Evolutionary conservation across 768 basidiomycete genomes (phyloP), one percentile per base, ranked within the genome.

Genomic region (Pleurotus tuoliensis): DNA sequence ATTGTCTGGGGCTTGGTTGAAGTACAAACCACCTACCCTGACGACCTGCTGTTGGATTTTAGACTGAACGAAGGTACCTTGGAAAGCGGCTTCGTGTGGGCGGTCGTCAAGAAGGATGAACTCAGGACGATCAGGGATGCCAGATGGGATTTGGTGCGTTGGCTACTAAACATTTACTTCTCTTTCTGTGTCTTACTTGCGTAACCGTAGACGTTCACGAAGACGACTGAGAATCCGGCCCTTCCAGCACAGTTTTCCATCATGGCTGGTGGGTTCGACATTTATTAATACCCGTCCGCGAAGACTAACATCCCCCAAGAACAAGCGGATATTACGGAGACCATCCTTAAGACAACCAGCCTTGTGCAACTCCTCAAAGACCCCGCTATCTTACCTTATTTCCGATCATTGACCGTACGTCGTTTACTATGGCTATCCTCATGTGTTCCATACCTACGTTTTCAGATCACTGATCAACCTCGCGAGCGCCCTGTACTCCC

Each of bases 61-160:
- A 88, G 83, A 61, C 81, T 96, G 55, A 71, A 76, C 37, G 63
- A 79, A 59, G 74, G 71, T 54, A 69, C 73, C 37, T 67, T 86
- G 49, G 67, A 82, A 48, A 67, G 75, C 58, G 88, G 82, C 63
- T 93, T 84, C 66, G 90, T 96, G 3, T 97, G 88, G 86, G 92
- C 84, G 8, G 69, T 94, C 54, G 86, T 94, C 24, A 78, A 82
- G 34, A 97, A 95, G 74, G 82, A 87, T 56, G 88, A 92, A 61
- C 76, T 95, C 59, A 71, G 79, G 56, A 74, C 75, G 37, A 81
- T 92, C 64, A 87, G 84, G 69, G 77, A 84, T 55, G 71, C 77
- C 56, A 81, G 94, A 59, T 97, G 92, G 91, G 94, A 96, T 68
- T 70, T 95, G 69, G 94, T 96, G 57, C 65, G 87, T 77, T 44